Evolutionary conservation across 148 eudicot species (phyloP), one percentile per base, ranked within the genome.

Genomic region (Vaccinium darrowii): DNA sequence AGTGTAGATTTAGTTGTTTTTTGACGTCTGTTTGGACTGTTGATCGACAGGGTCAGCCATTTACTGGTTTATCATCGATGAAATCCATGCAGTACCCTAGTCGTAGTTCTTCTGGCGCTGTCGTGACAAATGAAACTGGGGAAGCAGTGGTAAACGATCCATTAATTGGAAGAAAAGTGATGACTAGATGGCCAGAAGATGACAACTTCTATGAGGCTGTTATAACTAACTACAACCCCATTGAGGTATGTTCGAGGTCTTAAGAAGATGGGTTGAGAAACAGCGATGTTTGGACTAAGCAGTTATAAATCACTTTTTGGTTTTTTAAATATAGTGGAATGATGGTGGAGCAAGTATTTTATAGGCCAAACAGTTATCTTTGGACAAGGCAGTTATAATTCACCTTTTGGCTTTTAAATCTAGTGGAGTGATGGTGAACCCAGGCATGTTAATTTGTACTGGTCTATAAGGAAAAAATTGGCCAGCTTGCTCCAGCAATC

Each of bases 171-270:
- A 90, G 92, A 88, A 94, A 89, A 89, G 98, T 95, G 62, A 90
- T 94, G 93, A 97, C 94, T 27, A 91, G 92, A 91, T 97, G 98
- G 98, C 99, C 98, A 36, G 98, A 89, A 23, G 98, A 97, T 87
- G 92, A 92, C 86, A 93, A 91, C 76, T 97, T 97, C 82, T 97
- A 97, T 80, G 96, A 95, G 90, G 99, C 99, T 85, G 89, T 91
- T 53, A 91, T 97, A 84, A 86, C 92, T 81, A 90, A 95, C 49
- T 97, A 91, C 90, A 91, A 95, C 85, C 87, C 93, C 56, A 79
- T 89, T 39, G 94, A 93, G 89, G 99, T 96, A 92, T 85, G 89
- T 86, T 85, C 30, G 81, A 84, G 19, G 65, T 71, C 84, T 83
- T 65, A 56, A 33, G 30, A 86, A 53, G 18, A 78, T n/a, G 19